A percentile compares a stretch with the other conserved stretches of the same genome.
Conservation (phyloP, 148 eudicot genomes). For the Cornus kousa region DNA sequence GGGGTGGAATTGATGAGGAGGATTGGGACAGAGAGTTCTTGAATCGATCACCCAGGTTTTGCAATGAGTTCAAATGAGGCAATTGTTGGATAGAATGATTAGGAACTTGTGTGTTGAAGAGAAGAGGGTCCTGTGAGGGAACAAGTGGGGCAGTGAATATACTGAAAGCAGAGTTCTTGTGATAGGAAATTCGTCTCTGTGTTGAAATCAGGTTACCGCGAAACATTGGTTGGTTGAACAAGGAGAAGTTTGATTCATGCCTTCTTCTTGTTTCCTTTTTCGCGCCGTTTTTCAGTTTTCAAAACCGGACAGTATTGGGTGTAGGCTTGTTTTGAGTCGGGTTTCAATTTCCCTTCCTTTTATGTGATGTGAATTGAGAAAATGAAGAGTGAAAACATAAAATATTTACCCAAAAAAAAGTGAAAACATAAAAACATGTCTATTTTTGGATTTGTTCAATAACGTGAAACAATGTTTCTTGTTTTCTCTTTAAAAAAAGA, state of each 20-base stretch:
- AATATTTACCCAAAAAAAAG: too few species aligned
- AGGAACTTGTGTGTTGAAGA: conserved; percentile 6
- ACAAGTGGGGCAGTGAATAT: conserved; percentile 1
- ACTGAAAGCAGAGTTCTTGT: background rate
- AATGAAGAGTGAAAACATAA: too few species aligned
- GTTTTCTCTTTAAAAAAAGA: too few species aligned
- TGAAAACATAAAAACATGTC: too few species aligned
- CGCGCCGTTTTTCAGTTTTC: too few species aligned
- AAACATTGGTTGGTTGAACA: conserved; percentile 6
- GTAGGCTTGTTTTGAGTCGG: too few species aligned
- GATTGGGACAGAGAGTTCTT: background rate
- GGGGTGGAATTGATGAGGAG: background rate
- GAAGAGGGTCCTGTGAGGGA: conserved; percentile 3
- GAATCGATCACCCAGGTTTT: background rate
- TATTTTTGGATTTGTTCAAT: too few species aligned
- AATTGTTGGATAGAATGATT: background rate
- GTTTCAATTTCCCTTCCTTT: too few species aligned
- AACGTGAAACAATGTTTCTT: too few species aligned
- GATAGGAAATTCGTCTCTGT: background rate
- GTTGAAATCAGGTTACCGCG: background rate
- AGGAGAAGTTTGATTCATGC: conserved; percentile 3
- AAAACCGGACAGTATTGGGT: too few species aligned
- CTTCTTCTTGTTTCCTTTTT: background rate
- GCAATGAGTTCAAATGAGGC: background rate
- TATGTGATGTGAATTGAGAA: too few species aligned